Base-by-base conservation (phyloP, 108 stramenopile genomes). In the Skeletonema tropicum region DNA sequence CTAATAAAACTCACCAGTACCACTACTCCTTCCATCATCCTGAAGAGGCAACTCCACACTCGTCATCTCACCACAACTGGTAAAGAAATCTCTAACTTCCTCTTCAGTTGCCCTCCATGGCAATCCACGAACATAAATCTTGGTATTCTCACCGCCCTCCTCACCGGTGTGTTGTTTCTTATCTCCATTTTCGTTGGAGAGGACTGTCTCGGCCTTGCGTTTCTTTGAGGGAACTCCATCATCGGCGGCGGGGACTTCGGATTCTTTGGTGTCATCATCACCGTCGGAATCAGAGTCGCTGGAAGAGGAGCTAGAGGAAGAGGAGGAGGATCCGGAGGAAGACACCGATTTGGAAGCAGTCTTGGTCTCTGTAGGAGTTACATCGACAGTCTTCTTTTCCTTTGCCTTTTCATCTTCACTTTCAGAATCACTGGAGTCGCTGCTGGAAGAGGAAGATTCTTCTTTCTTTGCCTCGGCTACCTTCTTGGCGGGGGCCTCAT, bases 101-200 rank as follows among this genome's bases (percentile, higher is more conserved):
- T 95, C 91, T 66, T 98, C 94, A 9, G 86, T 84, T 38, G 97
- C 86, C 48, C 73, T 83, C 97, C 98, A 99, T 14, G 99, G 98
- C 45, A 98, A 73, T 31, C 99, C 99, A 35, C 91, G 85, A 42
- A 99, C 78, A 76, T 92, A 97, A 14, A 98, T 41, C 71, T 93
- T 97, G 75, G 75, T 83, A 39, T 76, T 69, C 21, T 48, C 64
- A 5, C 23, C 72, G 42, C 60, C 77, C 26, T 80, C 85, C 10
- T 67, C 79, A 32, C 36, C 74, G 10, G 63, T 73, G 49, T 60
- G 19, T 29, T 66, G 70, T 11, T 49, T 71, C 49, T 76, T 75
- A 45, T 72, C 60, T 17, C 48, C 80, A 25, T 46, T 74, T 15
- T 65, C 64, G 26, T 71, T 21, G 41, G 63, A 76, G 31, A 61